A percentile compares a stretch with the other conserved stretches of the same genome.
These are phyloP conservation scores for Umbelopsis ramanniana DNA, from an alignment of 192 early-diverging fungal genomes.

Conservation along the genomic window DNA sequence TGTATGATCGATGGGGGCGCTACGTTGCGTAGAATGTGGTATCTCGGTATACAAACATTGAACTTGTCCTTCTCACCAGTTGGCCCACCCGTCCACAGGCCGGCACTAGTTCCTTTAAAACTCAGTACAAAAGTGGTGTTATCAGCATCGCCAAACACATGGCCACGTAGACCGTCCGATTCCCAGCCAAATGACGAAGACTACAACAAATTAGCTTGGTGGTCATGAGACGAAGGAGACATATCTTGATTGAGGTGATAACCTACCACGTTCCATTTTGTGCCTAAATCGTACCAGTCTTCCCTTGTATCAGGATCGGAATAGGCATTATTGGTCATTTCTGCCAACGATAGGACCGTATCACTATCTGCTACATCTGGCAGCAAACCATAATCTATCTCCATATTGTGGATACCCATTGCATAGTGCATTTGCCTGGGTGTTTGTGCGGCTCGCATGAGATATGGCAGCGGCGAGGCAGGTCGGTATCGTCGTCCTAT, in stretches of 20 bases:
- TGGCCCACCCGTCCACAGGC: conserved; percentile 63
- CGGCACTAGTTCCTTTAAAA: conserved; percentile 74
- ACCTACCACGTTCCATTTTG: conserved; percentile 63
- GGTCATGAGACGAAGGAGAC: neutral
- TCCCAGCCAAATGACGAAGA: conserved; percentile 58
- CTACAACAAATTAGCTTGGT: conserved; percentile 24
- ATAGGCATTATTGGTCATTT: conserved; percentile 90
- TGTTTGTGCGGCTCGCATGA: conserved; percentile 16
- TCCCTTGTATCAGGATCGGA: conserved; percentile 53
- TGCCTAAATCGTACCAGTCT: conserved; percentile 73
- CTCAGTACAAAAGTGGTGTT: conserved; percentile 70
- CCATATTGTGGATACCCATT: conserved; percentile 19
- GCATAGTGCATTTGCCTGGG: conserved; percentile 11
- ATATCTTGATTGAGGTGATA: neutral
- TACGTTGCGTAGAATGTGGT: neutral
- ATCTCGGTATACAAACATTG: conserved; percentile 53
- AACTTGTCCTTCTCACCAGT: conserved; percentile 75
- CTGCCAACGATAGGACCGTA: conserved; percentile 74
- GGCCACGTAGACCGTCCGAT: conserved; percentile 68
- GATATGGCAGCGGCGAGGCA: neutral
- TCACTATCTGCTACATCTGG: conserved; percentile 77
- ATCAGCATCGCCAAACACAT: conserved; percentile 69
- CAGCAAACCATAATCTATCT: conserved; percentile 28
- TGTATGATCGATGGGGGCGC: neutral
- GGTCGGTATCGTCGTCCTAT: neutral